Conservation (phyloP, 2,329 filamentous ascomycete genomes). For the Fusarium denticulatum region DNA sequence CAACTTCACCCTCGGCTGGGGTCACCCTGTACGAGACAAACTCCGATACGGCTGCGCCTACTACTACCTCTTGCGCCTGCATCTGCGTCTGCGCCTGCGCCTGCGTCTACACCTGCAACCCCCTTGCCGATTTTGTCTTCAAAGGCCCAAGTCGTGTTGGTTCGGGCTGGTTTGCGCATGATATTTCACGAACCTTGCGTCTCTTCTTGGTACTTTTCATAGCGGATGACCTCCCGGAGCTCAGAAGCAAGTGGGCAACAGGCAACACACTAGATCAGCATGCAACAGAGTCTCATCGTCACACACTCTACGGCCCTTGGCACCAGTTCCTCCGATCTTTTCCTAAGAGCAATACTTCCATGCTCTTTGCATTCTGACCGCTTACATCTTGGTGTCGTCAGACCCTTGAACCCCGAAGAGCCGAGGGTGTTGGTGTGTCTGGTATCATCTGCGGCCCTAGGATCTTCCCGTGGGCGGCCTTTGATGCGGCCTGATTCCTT, state of each 20-base stretch:
- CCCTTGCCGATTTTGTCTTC: slow-evolving; percentile 2
- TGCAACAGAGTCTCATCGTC: slow-evolving; percentile 24
- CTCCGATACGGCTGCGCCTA: slow-evolving; percentile 28
- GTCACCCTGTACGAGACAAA: slow-evolving; percentile 28
- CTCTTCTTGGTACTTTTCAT: slow-evolving; percentile 22
- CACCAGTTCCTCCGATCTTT: slow-evolving; percentile 23
- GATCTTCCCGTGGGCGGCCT: slow-evolving; percentile 41
- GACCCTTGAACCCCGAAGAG: slow-evolving; percentile 2
- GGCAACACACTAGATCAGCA: slow-evolving; percentile 34
- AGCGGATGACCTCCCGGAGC: slow-evolving; percentile 31
- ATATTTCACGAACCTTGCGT: slow-evolving; percentile 27
- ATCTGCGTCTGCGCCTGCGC: slow-evolving; percentile 12
- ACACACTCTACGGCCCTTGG: slow-evolving; percentile 27
- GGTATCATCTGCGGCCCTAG: slow-evolving; percentile 25
- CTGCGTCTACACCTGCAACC: slow-evolving; percentile 18
- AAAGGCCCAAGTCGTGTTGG: slow-evolving; percentile 1
- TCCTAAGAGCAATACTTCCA: not conserved
- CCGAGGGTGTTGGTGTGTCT: slow-evolving; percentile 25
- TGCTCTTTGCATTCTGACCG: slow-evolving; percentile 14
- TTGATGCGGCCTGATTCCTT: slow-evolving; percentile 30
- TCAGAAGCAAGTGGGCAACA: slow-evolving; percentile 27
- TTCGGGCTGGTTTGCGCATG: slow-evolving; percentile 3
- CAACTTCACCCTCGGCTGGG: slow-evolving; percentile 21
- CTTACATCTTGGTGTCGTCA: slow-evolving; percentile 5
- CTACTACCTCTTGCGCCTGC: slow-evolving; percentile 13